Evolutionary conservation across 2,329 filamentous ascomycete genomes (phyloP), one percentile per base, ranked within the genome.

Genomic region (Paramyrothecium roridum): DNA sequence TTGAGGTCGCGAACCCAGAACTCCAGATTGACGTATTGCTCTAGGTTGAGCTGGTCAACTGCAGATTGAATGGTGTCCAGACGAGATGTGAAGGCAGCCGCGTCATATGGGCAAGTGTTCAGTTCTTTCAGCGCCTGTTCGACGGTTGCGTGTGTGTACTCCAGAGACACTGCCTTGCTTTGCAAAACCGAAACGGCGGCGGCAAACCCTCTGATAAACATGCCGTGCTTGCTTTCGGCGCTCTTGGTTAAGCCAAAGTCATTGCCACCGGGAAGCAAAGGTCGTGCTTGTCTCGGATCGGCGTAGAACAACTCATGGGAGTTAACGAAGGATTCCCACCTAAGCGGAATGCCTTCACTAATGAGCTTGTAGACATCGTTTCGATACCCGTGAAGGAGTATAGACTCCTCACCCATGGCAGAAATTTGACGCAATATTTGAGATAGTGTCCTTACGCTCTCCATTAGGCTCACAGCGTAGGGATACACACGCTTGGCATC

Each of bases 401-500:
- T 87, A 1, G 92, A 86, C 56, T 97, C 92, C 61, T 93, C 90
- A 12, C 87, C 84, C 90, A 99, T 93, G 54, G 89, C 85, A 19
- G 85, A 80, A 57, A 99, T 96, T 52, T 90, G 86, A 30, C 91
- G 87, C 63, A 89, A 88, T 0, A 92, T 97, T 73, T 98, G 93
- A 2, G 91, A 84, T 60, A 96, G 88, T 0, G 92, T 98, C 56
- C 93, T 85, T n/a, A 98, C 91, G 66, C 92, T 98, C 75, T 99
- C 95, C 92, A 99, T 99, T 62, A 99, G 76, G 67, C 93, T 98
- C 61, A 99, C 93, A 22, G 96, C 95, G 67, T 96, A 99, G 0
- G 95, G 95, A 65, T 99, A 99, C 3, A 99, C 95, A 53, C 95
- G 86, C 74, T 97, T 96, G n/a, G 95, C 96, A 70, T 99, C 95